Percentiles rank a stretch among this genome's conserved stretches.
Conservation (phyloP, 345 rosid genomes). For the Geranium brycei region DNA sequence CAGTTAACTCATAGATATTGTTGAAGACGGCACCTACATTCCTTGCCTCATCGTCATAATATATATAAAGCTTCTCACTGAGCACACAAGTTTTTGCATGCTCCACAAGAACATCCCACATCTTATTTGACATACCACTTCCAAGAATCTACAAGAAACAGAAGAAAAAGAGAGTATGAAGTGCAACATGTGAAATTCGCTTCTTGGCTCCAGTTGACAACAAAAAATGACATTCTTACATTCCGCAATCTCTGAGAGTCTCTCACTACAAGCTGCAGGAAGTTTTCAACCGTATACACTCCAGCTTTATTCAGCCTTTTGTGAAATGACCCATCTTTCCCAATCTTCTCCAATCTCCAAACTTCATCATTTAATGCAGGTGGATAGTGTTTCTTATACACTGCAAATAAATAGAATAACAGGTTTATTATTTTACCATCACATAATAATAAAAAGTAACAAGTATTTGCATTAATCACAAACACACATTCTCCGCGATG, state of each 20-base stretch:
- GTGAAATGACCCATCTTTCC: constrained; percentile 94
- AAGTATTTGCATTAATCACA: not conserved
- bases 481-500: constrained; percentile 90
- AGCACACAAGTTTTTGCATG: constrained; percentile 86
- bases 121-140: constrained; percentile 98
- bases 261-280: constrained; percentile 64
- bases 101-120: constrained; percentile 94
- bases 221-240: constrained; percentile 33
- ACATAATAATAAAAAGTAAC: not conserved
- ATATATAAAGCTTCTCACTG: constrained; percentile 69
- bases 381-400: constrained; percentile 96
- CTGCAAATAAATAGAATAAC: constrained; percentile 22
- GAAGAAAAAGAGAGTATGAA: constrained; percentile 11
- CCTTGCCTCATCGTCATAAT: constrained; percentile 54
- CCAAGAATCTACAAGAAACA: constrained; percentile 68
- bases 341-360: constrained; percentile 96
- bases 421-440: not conserved
- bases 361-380: constrained; percentile 82
- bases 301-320: constrained; percentile 86
- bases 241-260: constrained; percentile 70
- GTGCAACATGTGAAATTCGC: not conserved
- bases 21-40: constrained; percentile 67
- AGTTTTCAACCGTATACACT: constrained; percentile 72
- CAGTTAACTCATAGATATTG: constrained; percentile 64
- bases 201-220: constrained; percentile 5